phyloP scores from a whole-genome alignment of 2,329 filamentous ascomycete species.

The Chrysosporium keratinophilum region DNA sequence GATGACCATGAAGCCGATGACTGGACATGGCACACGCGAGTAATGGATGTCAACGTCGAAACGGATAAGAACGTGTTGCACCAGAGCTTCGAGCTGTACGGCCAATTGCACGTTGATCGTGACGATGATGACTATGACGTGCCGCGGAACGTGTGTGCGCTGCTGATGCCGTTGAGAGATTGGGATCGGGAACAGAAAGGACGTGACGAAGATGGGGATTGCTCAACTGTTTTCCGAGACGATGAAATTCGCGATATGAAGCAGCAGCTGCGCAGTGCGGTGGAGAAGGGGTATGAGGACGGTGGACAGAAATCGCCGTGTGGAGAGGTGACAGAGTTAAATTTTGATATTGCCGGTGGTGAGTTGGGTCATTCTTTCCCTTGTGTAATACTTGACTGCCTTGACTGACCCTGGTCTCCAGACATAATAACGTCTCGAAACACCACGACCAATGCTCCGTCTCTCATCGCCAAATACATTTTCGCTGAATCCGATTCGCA shows the following conservation, averaged over 20 bases:
- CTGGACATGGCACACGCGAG: not conserved
- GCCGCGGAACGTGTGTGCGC: slow-evolving; percentile 9
- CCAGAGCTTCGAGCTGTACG: slow-evolving; percentile 7
- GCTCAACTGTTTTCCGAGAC: not conserved
- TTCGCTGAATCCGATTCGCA: not conserved
- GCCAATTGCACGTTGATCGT: not conserved
- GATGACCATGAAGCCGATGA: not conserved
- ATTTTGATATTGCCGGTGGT: not conserved
- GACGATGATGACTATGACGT: not conserved
- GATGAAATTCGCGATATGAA: not conserved
- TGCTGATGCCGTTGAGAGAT: slow-evolving; percentile 3
- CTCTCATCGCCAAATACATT: slow-evolving; percentile 8
- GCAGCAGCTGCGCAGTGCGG: not conserved
- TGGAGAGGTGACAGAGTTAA: not conserved
- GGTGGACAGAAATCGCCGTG: not conserved
- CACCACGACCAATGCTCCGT: not conserved
- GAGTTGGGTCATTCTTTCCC: not conserved
- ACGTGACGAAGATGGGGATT: not conserved
- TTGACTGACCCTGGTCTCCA: not conserved
- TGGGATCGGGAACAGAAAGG: not conserved
- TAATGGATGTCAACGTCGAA: not conserved
- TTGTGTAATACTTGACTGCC: not conserved
- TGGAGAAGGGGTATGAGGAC: not conserved
- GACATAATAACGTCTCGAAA: slow-evolving; percentile 4
- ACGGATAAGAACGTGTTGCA: not conserved